Conservation (phyloP, 1,284 basidiomycete species). For the Malassezia caprae region DNA sequence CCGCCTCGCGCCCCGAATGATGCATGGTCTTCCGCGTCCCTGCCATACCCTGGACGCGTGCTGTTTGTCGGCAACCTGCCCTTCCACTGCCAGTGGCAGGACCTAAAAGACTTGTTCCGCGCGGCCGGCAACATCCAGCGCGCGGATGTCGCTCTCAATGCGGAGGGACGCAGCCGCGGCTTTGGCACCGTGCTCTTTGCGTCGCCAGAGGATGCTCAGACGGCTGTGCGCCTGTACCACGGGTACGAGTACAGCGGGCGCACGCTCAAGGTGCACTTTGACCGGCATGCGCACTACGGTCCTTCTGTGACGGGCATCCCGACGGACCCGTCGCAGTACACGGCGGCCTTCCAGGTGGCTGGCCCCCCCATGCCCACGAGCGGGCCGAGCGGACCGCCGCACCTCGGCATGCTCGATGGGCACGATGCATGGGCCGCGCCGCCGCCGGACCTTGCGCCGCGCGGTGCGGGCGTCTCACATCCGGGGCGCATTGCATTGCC, state of each 20-base stretch:
- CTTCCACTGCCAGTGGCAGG: conserved; percentile 48
- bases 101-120: conserved; percentile 44
- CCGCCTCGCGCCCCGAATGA: neutral
- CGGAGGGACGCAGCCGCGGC: conserved; percentile 80
- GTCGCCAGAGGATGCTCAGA: conserved; percentile 76
- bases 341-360: conserved; percentile 27
- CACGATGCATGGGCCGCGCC: neutral
- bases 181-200: conserved; percentile 87
- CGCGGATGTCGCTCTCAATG: conserved; percentile 82
- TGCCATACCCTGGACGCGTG: conserved; percentile 40
- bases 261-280: conserved; percentile 71
- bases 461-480: conserved; percentile 4
- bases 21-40: neutral
- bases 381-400: neutral
- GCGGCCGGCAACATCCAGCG: conserved; percentile 64
- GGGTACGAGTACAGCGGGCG: conserved; percentile 74
- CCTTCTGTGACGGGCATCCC: conserved; percentile 24
- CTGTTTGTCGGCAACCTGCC: conserved; percentile 46
- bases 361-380: neutral
- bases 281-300: conserved; percentile 49
- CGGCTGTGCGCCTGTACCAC: conserved; percentile 58
- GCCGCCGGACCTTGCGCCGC: neutral
- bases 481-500: conserved; percentile 40
- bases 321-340: conserved; percentile 43
- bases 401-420: neutral